These are phyloP conservation scores for Pugionium dolabratum DNA, from an alignment of 345 rosid species.

Conservation along the genomic window DNA sequence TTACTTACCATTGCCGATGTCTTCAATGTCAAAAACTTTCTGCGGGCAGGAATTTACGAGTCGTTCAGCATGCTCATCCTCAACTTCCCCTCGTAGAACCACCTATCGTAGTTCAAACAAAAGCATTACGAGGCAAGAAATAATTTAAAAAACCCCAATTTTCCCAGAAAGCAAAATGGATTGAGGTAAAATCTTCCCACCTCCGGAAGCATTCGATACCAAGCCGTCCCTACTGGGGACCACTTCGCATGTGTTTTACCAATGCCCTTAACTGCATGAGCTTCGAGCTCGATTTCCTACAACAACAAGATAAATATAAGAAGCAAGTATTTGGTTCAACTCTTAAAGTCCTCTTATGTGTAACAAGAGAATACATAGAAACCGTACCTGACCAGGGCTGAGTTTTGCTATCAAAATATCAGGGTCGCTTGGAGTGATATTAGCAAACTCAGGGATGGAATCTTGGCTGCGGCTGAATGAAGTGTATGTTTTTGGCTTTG, in stretches of 20 bases:
- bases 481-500: conserved; percentile 75
- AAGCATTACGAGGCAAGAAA: not conserved
- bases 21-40: conserved; percentile 90
- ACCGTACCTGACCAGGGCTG: conserved; percentile 40
- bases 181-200: conserved; percentile 37
- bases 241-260: conserved; percentile 96
- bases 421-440: conserved; percentile 39
- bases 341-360: not conserved
- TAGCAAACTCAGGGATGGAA: conserved; percentile 54
- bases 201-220: conserved; percentile 99
- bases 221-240: conserved; percentile 97
- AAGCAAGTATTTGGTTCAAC: conserved; percentile 11
- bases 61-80: conserved; percentile 62
- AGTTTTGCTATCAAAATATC: conserved; percentile 69
- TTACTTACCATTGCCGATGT: conserved; percentile 70
- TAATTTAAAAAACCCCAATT: not conserved
- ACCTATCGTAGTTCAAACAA: conserved; percentile 49
- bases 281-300: conserved; percentile 96
- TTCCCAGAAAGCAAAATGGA: not conserved
- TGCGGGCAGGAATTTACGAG: conserved; percentile 71
- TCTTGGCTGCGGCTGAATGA: conserved; percentile 69
- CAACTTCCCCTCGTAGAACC: conserved; percentile 55
- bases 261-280: conserved; percentile 88
- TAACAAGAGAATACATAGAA: not conserved
- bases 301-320: not conserved